Percentiles rank a stretch among this genome's conserved stretches.
Conservation (phyloP, 371 early-diverging fungal genomes). For the Lichtheimia corymbifera region DNA sequence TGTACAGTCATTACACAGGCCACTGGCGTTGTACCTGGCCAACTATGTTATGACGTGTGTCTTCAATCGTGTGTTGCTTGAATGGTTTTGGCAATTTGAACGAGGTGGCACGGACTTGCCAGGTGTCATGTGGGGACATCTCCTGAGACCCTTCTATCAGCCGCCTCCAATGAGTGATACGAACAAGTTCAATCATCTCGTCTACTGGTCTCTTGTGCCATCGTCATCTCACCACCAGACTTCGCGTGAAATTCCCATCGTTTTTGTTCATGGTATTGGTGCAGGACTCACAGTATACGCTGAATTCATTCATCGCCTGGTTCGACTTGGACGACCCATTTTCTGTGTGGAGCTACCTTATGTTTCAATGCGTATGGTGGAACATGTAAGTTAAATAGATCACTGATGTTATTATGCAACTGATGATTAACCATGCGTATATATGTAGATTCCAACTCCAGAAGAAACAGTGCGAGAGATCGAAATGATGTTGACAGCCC, state of each 20-base stretch:
- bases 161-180: background rate
- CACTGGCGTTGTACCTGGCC: slow-evolving; percentile 55
- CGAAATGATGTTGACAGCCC: slow-evolving; percentile 47
- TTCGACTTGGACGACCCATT: slow-evolving; percentile 50
- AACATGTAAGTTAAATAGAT: slow-evolving; percentile 22
- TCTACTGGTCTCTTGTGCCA: slow-evolving; percentile 33
- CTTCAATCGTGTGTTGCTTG: slow-evolving; percentile 29
- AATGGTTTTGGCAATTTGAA: slow-evolving; percentile 22
- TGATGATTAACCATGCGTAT: background rate
- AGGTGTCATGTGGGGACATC: slow-evolving; percentile 30
- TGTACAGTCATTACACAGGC: slow-evolving; percentile 62
- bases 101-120: slow-evolving; percentile 13
- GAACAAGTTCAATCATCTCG: slow-evolving; percentile 7
- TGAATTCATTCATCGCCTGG: slow-evolving; percentile 50
- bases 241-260: slow-evolving; percentile 42
- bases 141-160: slow-evolving; percentile 8
- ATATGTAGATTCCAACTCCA: slow-evolving; percentile 42
- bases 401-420: background rate
- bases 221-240: slow-evolving; percentile 6
- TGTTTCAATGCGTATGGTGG: slow-evolving; percentile 65
- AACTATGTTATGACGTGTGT: slow-evolving; percentile 29
- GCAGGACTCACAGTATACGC: slow-evolving; percentile 59
- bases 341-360: slow-evolving; percentile 70
- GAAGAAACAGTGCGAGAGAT: slow-evolving; percentile 57
- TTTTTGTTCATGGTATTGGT: slow-evolving; percentile 73